These are phyloP conservation scores for Emmonsiellopsis sp. DNA, from an alignment of 2,329 filamentous ascomycete species.

Conservation along the genomic window DNA sequence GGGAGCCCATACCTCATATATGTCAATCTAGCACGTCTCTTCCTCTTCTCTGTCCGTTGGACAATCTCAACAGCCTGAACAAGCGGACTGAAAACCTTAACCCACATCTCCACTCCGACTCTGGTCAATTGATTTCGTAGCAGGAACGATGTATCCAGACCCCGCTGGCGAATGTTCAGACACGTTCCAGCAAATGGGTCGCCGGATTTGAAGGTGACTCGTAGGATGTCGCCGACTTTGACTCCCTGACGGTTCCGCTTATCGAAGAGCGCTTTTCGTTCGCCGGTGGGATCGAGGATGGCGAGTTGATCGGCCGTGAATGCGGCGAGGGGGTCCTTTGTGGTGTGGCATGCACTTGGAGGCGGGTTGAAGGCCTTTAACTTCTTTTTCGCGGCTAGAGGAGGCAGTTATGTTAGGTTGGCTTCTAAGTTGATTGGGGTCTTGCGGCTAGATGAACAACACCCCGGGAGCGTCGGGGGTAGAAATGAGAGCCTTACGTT, in stretches of 20 bases:
- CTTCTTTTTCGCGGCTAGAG: constrained; percentile 34
- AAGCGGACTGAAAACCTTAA: constrained; percentile 86
- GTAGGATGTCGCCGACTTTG: constrained; percentile 80
- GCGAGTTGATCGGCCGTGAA: constrained; percentile 62
- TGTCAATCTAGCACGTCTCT: constrained; percentile 76
- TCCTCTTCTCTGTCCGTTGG: constrained; percentile 74
- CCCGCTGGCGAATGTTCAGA: constrained; percentile 77
- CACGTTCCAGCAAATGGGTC: constrained; percentile 88
- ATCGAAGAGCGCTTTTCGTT: constrained; percentile 72
- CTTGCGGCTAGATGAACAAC: background rate
- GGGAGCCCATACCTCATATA: constrained; percentile 60
- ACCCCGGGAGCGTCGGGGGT: background rate
- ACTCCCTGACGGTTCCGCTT: constrained; percentile 65
- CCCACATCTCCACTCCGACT: constrained; percentile 93
- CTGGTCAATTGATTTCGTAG: constrained; percentile 78
- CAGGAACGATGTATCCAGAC: constrained; percentile 79
- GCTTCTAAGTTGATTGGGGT: background rate
- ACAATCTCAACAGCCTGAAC: constrained; percentile 89
- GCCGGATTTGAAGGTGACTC: constrained; percentile 73
- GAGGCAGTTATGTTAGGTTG: constrained; percentile 1
- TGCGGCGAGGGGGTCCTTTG: constrained; percentile 55
- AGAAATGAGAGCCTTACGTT: constrained; percentile 21
- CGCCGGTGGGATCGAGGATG: constrained; percentile 73
- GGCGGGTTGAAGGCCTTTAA: constrained; percentile 46
- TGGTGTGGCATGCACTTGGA: constrained; percentile 43